Percentiles rank a stretch among this genome's conserved stretches.
phyloP scores from a whole-genome alignment of 148 eudicot species.

The Rhododendron kiyosumense region DNA sequence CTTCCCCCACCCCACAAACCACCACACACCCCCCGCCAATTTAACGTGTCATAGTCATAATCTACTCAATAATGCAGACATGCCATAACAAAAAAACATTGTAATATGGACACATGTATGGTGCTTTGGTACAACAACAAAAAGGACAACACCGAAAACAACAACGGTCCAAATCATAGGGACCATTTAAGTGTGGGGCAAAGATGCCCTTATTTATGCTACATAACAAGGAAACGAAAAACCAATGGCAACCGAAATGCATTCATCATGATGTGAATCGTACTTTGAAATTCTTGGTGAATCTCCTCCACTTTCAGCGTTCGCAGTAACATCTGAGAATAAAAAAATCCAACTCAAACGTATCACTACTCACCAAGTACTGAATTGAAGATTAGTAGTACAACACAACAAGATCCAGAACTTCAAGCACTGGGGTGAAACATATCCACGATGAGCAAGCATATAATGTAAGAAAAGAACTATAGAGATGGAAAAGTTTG shows the following conservation, averaged over 20 bases:
- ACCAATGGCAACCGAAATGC: background rate
- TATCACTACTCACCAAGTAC: background rate
- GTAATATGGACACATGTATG: background rate
- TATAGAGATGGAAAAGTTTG: background rate
- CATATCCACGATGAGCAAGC: background rate
- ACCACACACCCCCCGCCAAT: too few species aligned
- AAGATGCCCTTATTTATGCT: background rate
- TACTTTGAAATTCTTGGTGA: background rate
- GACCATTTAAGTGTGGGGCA: background rate
- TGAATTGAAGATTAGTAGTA: background rate
- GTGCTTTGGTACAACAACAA: background rate
- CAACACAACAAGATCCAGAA: background rate
- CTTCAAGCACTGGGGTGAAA: too few species aligned
- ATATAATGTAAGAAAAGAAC: background rate
- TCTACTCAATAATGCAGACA: too few species aligned
- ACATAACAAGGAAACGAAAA: background rate
- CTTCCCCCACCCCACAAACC: too few species aligned
- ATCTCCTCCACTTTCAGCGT: background rate
- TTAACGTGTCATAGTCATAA: background rate
- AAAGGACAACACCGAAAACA: background rate
- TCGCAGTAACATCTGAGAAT: background rate
- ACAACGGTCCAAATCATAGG: background rate
- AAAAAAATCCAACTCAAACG: background rate
- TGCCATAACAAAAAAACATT: too few species aligned
- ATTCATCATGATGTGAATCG: background rate